A percentile compares a stretch with the other conserved stretches of the same genome.
Evolutionary conservation across 371 early-diverging fungal genomes (phyloP).

Genomic region (Lichtheimia ornata): DNA sequence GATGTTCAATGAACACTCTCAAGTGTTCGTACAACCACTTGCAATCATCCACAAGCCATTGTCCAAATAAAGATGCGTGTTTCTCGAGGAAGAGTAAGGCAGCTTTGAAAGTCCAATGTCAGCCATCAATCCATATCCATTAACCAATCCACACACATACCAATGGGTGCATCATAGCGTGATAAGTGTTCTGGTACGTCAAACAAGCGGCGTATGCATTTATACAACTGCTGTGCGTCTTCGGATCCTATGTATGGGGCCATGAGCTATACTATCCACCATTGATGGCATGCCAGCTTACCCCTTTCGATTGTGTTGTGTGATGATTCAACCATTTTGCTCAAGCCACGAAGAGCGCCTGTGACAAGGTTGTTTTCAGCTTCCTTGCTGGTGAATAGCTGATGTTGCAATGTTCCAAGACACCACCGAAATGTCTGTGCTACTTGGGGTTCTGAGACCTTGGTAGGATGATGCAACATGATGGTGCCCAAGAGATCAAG

Average conservation of each 20-base stretch:
- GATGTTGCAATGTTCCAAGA: constrained; percentile 32
- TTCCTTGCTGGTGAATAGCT: constrained; percentile 28
- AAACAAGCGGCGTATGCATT: constrained; percentile 32
- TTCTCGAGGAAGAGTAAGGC: constrained; percentile 58
- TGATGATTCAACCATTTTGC: constrained; percentile 34
- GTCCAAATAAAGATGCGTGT: constrained; percentile 53
- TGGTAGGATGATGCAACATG: constrained; percentile 33
- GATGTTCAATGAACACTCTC: constrained; percentile 26
- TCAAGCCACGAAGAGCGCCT: constrained; percentile 46
- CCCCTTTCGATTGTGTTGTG: constrained; percentile 6
- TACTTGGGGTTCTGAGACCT: constrained; percentile 18
- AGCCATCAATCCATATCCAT: not conserved
- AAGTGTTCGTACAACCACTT: constrained; percentile 35
- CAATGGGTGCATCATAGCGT: constrained; percentile 46
- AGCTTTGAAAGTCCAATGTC: constrained; percentile 32
- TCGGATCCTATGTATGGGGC: constrained; percentile 9
- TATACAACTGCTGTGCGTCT: constrained; percentile 36
- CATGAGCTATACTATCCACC: constrained; percentile 2
- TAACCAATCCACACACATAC: constrained; percentile 22
- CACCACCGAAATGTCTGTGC: constrained; percentile 40
- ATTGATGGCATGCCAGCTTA: not conserved
- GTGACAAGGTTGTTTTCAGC: constrained; percentile 34
- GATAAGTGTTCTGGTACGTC: constrained; percentile 48
- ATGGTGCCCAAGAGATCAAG: constrained; percentile 50
- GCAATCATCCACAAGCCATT: constrained; percentile 42